Base-by-base conservation (phyloP, 169 alveolate genomes). In the Plasmodium gaboni region DNA sequence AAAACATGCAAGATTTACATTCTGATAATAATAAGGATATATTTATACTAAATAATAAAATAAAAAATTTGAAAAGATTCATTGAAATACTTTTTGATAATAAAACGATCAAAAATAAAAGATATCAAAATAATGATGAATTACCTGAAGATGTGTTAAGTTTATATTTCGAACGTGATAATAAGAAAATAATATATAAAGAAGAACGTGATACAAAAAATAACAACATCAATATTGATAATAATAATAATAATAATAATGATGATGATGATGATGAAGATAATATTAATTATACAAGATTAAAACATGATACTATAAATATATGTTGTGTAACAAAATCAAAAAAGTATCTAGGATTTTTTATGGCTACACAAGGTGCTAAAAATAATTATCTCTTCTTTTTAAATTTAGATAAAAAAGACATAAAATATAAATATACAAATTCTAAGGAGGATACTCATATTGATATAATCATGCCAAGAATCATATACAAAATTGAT, bases 371-470 rank as follows among this genome's bases (percentile, higher is more conserved):
- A 22, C 69, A 28, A 8, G 89, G 89, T 8, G 53, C 48, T 24
- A 78, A 59, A 78, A 78, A 78, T 64, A 64, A 78, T 65, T 59
- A 76, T 44, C 13, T 78, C 3, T 78, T 64, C 19, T 78, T 64
- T 51, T 65, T 78, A 67, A 51, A 65, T 26, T 32, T 78, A 2
- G 42, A 78, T 50, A 55, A 55, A 17, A 78, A 57, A 15, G 51
- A 44, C 22, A 1, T 19, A 7, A 26, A 38, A 22, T 7, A 17
- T 44, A 32, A 64, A 44, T 15, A 63, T 28, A 15, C 12, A 51
- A 15, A 2, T 42, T 22, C 1, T 38, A 38, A 38, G 9, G 44
- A 32, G 1, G 46, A 38, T 38, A 12, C 51, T 4, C 48, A 42
- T 22, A 44, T 24, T 28, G 50, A 10, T 8, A 74, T 24, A 48